These are phyloP conservation scores for Metschnikowia orientalis DNA, from an alignment of 805 yeast species.

Conservation along the genomic window DNA sequence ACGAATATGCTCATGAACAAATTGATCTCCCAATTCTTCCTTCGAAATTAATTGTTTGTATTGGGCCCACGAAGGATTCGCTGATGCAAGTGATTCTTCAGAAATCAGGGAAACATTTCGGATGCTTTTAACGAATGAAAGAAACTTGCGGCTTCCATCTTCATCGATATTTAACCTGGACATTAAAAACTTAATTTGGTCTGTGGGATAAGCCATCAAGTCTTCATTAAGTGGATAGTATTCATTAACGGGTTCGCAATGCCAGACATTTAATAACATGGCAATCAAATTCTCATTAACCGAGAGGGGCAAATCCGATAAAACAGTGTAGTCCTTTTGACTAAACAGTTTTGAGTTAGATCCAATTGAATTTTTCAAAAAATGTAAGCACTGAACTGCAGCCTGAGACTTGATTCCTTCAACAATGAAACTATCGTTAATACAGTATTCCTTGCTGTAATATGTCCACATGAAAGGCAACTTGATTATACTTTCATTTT, in stretches of 20 bases:
- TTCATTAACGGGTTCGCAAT: constrained; percentile 4
- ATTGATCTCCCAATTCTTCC: constrained; percentile 4
- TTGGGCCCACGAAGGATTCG: constrained; percentile 6
- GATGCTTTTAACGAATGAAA: constrained; percentile 4
- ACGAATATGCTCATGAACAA: constrained; percentile 8
- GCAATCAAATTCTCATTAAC: constrained; percentile 7
- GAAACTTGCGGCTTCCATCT: constrained; percentile 4
- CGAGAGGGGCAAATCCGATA: constrained; percentile 9
- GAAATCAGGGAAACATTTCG: constrained; percentile 2
- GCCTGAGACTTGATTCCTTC: constrained; percentile 9
- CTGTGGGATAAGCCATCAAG: constrained; percentile 11
- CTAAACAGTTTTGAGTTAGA: constrained; percentile 7
- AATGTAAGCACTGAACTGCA: constrained; percentile 3
- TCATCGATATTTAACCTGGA: constrained; percentile 1
- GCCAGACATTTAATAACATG: constrained; percentile 10
- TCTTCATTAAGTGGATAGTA: constrained; percentile 12
- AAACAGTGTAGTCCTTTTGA: constrained; percentile 7
- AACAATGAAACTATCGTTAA: constrained; percentile 7
- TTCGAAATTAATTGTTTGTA: constrained; percentile 3
- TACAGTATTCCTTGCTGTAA: constrained; percentile 14
- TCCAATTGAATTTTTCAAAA: constrained; percentile 10
- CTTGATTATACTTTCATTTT: constrained; percentile 6
- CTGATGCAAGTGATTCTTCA: constrained; percentile 3
- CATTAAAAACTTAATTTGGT: constrained; percentile 9
- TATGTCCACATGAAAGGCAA: constrained; percentile 7